Conservation (phyloP, 176 grass and related monocot species). For the Triticum urartu region DNA sequence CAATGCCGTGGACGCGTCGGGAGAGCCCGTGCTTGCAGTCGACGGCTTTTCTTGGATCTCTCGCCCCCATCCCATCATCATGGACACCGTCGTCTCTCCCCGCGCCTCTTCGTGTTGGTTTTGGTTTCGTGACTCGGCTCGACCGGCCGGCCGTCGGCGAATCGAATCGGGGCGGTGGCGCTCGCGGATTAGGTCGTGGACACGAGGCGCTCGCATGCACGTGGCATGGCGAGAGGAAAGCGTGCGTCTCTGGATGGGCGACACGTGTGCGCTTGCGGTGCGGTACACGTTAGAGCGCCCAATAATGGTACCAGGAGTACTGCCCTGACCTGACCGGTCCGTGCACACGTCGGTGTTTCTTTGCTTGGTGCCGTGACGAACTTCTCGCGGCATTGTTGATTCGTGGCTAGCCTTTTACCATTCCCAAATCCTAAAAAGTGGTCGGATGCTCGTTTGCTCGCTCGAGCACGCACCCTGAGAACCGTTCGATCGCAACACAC, state of each 20-base stretch:
- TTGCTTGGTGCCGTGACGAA: background rate
- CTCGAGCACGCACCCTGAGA: too few relatives aligned
- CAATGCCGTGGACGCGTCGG: background rate
- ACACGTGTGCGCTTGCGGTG: background rate
- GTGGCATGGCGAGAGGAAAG: background rate
- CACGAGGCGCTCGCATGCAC: background rate
- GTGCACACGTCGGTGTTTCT: background rate
- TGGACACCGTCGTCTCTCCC: background rate
- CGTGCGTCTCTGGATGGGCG: background rate
- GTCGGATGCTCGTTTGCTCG: too few relatives aligned
- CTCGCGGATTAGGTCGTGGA: background rate
- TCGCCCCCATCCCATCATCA: background rate
- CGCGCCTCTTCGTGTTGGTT: background rate
- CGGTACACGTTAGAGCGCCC: background rate
- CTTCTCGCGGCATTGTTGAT: background rate
- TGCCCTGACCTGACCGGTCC: background rate
- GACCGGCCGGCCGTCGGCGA: background rate
- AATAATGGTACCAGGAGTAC: background rate
- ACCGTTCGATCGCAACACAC: too few relatives aligned
- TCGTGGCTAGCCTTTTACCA: too few relatives aligned
- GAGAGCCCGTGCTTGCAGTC: background rate
- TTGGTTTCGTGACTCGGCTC: background rate
- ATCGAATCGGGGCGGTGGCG: background rate
- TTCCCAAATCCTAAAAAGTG: too few relatives aligned
- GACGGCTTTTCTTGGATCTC: conserved; percentile 7